Evolutionary conservation across 73 alveolate species (phyloP).

Genomic region (Durusdinium trenchii): DNA sequence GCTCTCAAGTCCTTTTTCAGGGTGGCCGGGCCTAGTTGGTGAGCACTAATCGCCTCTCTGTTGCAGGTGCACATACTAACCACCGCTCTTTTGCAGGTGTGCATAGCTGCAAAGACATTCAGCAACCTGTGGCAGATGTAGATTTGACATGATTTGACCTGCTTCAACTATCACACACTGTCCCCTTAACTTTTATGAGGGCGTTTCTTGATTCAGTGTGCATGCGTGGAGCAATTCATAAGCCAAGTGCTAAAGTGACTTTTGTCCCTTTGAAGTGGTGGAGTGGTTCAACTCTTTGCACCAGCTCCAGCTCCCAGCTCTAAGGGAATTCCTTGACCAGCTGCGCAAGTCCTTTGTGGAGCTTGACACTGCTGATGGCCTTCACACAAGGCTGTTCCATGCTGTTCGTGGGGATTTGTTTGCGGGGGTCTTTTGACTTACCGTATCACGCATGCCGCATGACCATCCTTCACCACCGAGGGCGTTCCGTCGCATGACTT

Average conservation of each 20-base stretch:
- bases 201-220: too few relatives aligned
- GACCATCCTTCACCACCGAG: neutral
- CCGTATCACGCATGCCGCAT: neutral
- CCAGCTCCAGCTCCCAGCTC: neutral
- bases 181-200: too few relatives aligned
- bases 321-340: conserved; percentile 19
- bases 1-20: too few relatives aligned
- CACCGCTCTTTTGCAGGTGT: neutral
- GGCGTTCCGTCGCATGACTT: neutral
- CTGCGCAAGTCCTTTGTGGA: conserved; percentile 64
- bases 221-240: too few relatives aligned
- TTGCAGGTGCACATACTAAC: too few relatives aligned
- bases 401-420: neutral
- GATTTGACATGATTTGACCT: too few relatives aligned
- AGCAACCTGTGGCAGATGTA: too few relatives aligned
- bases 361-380: conserved; percentile 58
- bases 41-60: too few relatives aligned
- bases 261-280: neutral
- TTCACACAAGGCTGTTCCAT: conserved; percentile 46
- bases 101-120: too few relatives aligned
- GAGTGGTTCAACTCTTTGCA: neutral
- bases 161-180: too few relatives aligned
- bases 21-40: too few relatives aligned
- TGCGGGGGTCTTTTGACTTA: neutral
- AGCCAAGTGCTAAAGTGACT: neutral